Base-by-base conservation (phyloP, 345 rosid species). In the Trapa bicornis region DNA sequence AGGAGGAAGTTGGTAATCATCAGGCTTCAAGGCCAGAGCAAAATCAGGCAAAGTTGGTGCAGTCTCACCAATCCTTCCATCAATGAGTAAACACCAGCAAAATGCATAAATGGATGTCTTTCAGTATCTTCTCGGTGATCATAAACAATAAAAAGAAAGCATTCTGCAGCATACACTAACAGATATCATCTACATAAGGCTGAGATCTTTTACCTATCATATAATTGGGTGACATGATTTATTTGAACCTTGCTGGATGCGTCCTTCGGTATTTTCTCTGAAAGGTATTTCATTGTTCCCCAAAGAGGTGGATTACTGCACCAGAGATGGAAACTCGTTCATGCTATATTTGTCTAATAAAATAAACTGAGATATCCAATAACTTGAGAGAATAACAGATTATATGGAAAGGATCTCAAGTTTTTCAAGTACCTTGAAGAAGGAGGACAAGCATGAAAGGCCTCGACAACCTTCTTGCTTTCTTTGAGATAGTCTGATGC, bases 11-110 rank as follows among this genome's bases (percentile, higher is more conserved):
- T 85, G 89, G 79, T 80, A 95, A 5, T 95, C 96, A 48, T 95
- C 96, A 1, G 99, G 96, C 79, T 85, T 89, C 71, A 95, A 74
- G 14, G 99, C 90, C 82, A 95, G 76, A 9, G 89, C 84, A 66
- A 95, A 95, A 80, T 91, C 99, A 2, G 99, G 99, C 74, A 95
- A 81, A 16, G 93, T 82, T 17, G 99, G 99, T 45, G 97, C 96
- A 4, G 96, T 87, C 88, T 91, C 99, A 86, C 82, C 84, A 75
- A 86, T 86, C 85, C 99, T 95, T 80, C 33, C 16, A 65, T 15
- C 35, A 64, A 42, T 16, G 35, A 39, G 38, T 14, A 42, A 64
- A 16, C 13, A 17, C 5, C 48, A 64, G 41, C n/a, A 66, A 67
- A 47, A 65, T 29, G 64, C 62, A 60, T 36, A 16, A 22, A 42